Evolutionary conservation across 495 filamentous ascomycete genomes (phyloP), one percentile per base, ranked within the genome.

Genomic region (Penicillium malachiteum): DNA sequence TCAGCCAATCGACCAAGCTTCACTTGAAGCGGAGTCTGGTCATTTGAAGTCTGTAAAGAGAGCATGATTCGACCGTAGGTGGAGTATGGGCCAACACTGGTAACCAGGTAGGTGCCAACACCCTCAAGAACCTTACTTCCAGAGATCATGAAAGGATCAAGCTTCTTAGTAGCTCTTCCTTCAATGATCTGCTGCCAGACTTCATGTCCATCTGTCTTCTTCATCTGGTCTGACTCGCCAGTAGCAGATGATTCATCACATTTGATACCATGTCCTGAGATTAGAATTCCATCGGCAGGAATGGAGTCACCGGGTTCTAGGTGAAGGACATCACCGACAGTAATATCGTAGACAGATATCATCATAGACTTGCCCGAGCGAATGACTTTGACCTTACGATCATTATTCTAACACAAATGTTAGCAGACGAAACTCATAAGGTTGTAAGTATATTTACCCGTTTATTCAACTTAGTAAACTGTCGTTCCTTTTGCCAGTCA

Each of bases 391-490:
- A 93, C 86, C 44, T 88, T 68, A 32, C 90, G 84, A 63, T 95
- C 90, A 58, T 90, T 80, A 67, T 93, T 93, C 78, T 83, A 56
- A 18, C 26, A 1, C 52, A 32, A 26, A 8, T 1, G n/a, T n/a
- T 11, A 7, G 3, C 44, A 35, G 18, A 12, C 21, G 4, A 26
- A 4, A 2, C 21, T 4, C 21, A 26, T 26, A 26, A 26, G 1
- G 21, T 26, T 1, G 1, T 26, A 4, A 26, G 21, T 5, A 21
- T 30, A 64, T 71, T 60, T 60, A 78, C 78, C 57, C 87, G 84
- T 66, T 81, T 79, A 68, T 91, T 95, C 10, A 95, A 75, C 55
- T 83, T 88, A 30, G 85, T 83, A 66, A 95, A 95, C 58, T 92
- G 90, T 41, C 74, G 78, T 67, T 91, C 89, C 64, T 91, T 89